phyloP scores from a whole-genome alignment of 176 grass and related monocot genomes.

The Oryza meridionalis region DNA sequence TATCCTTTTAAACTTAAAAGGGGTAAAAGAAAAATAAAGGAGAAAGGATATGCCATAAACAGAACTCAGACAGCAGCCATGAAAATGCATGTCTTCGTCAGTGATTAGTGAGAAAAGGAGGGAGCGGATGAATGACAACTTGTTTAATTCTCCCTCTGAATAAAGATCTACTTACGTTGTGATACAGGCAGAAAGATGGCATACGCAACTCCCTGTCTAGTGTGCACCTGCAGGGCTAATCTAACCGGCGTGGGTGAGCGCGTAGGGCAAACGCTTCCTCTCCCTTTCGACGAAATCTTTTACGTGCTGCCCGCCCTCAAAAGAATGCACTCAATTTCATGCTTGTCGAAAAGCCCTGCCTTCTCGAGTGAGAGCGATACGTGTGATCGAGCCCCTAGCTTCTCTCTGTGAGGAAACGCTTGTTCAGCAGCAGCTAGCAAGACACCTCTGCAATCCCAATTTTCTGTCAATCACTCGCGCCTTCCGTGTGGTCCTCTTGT shows the following conservation, averaged over 20 bases:
- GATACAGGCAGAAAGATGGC: slow-evolving; percentile 18
- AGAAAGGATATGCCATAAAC: background rate
- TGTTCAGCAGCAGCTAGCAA: background rate
- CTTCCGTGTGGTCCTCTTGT: slow-evolving; percentile 38
- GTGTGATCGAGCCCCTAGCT: background rate
- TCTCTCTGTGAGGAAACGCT: background rate
- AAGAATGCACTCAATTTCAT: slow-evolving; percentile 41
- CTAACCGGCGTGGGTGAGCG: slow-evolving; percentile 17
- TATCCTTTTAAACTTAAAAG: background rate
- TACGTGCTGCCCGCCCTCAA: slow-evolving; percentile 36
- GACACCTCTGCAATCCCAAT: slow-evolving; percentile 33
- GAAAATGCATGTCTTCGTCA: background rate
- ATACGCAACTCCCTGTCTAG: background rate
- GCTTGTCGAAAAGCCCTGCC: slow-evolving; percentile 30
- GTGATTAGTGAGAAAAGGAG: background rate
- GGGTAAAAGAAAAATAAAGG: background rate
- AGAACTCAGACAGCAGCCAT: background rate
- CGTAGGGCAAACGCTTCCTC: slow-evolving; percentile 58
- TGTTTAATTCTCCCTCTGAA: background rate
- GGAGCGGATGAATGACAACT: background rate
- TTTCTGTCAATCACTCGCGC: slow-evolving; percentile 12
- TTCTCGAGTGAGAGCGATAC: slow-evolving; percentile 24
- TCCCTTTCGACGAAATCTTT: slow-evolving; percentile 35
- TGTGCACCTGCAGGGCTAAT: background rate
- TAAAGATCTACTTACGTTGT: background rate